Evolutionary conservation across 345 rosid genomes (phyloP), one percentile per base, ranked within the genome.

Genomic region (Sisymbrium irio): DNA sequence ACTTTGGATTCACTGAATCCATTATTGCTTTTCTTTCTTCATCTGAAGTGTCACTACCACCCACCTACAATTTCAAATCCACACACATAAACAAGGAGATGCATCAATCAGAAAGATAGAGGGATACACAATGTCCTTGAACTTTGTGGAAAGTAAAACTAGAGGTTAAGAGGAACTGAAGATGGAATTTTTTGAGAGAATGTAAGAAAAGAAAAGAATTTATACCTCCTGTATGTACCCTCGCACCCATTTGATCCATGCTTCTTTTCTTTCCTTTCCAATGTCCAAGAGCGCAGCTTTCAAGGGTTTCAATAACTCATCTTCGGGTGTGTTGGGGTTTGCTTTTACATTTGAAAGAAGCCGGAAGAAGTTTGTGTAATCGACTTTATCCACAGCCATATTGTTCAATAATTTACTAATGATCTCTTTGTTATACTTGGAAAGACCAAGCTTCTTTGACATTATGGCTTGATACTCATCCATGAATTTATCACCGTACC

Each of bases 331-430:
- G 77, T 62, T 76, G 40, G 82, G 88, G 74, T 88, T 82, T 15
- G 90, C 93, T 82, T 95, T 90, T 77, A 92, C 64, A 74, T 82
- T 92, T 49, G 99, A 83, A 74, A 95, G 90, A 55, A 77, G 76
- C 65, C 97, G 86, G 78, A 90, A 95, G 84, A 92, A 88, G 73
- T 95, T 95, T 49, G 99, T 95, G 80, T 92, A 92, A 77, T 95
- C 99, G 73, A 92, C 99, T 83, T 95, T 95, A 75, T 95, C 99
- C 17, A 95, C 93, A 30, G 99, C 92, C 97, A 95, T 84, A 75
- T 92, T 95, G 72, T 85, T 90, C 25, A 95, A 90, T 55, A 95
- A 96, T 72, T 87, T 85, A 62, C 92, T 66, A 40, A 91, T 85
- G 72, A 92, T 79, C 63, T 90, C 93, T 75, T 95, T 95, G 78